Evolutionary conservation across 305 asterid species (phyloP).

Genomic region (Fraxinus baroniana): DNA sequence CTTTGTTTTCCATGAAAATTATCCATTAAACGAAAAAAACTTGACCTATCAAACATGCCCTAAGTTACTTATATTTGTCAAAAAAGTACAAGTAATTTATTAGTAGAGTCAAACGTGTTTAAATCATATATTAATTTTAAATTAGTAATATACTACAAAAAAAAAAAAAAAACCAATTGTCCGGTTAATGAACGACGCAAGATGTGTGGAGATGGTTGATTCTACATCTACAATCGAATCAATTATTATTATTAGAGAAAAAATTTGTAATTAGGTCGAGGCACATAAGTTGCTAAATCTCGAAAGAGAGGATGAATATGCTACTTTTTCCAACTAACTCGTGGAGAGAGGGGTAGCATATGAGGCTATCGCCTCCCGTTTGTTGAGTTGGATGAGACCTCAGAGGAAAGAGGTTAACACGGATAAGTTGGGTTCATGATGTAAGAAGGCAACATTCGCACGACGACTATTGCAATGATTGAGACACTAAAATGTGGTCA

Average conservation of each 20-base stretch:
- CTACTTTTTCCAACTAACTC: neutral
- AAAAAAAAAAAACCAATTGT: neutral
- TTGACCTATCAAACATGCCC: too few species aligned
- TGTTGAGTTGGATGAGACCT: neutral
- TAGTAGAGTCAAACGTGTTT: neutral
- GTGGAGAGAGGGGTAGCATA: neutral
- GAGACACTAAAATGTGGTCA: neutral
- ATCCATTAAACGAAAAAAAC: too few species aligned
- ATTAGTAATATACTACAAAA: neutral
- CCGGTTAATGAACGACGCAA: neutral
- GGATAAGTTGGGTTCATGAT: neutral
- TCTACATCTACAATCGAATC: neutral
- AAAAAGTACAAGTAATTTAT: too few species aligned
- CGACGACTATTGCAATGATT: neutral
- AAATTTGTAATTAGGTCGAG: neutral
- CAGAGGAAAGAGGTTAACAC: neutral
- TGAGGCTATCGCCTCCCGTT: neutral
- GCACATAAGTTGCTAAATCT: neutral
- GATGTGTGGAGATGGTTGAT: neutral
- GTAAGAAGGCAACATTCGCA: neutral
- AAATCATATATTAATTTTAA: neutral
- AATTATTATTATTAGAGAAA: neutral
- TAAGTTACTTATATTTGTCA: too few species aligned
- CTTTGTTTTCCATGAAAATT: too few species aligned
- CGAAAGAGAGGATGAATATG: neutral